Evolutionary conservation across 2,329 filamentous ascomycete species (phyloP).

Genomic region (Fusarium sp.): DNA sequence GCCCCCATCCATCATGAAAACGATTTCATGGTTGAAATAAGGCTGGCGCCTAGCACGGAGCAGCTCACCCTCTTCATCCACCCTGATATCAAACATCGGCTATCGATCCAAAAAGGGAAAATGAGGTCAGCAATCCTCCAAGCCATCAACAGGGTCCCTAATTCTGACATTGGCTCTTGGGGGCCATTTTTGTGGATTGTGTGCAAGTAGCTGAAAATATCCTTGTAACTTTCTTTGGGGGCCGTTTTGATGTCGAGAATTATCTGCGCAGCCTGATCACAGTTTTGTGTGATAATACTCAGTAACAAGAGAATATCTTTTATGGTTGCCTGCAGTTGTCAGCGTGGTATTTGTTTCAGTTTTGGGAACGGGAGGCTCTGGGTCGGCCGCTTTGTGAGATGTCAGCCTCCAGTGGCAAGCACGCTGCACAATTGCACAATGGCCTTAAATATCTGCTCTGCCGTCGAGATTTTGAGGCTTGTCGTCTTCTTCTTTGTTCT

Average conservation of each 20-base stretch:
- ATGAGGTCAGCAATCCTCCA: not conserved
- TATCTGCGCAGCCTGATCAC: not conserved
- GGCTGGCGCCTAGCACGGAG: conserved; percentile 1
- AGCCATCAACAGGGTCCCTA: not conserved
- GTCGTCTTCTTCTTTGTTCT: fast-evolving
- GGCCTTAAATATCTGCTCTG: not conserved
- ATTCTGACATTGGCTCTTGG: not conserved
- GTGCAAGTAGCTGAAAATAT: conserved; percentile 1
- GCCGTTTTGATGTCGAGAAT: not conserved
- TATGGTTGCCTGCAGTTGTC: not conserved
- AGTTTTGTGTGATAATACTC: not conserved
- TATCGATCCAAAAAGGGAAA: not conserved
- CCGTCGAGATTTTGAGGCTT: fast-evolving
- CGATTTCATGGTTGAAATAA: not conserved
- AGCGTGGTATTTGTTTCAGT: conserved; percentile 7
- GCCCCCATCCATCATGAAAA: not conserved
- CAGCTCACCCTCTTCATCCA: not conserved
- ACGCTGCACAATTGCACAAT: no score
- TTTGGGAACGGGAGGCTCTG: not conserved
- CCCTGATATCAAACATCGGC: not conserved
- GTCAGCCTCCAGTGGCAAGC: not conserved
- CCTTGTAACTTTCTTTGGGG: conserved; percentile 9
- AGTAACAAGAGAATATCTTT: not conserved
- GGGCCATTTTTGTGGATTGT: not conserved
- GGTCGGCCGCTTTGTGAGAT: not conserved